Evolutionary conservation across 2,329 filamentous ascomycete genomes (phyloP), one percentile per base, ranked within the genome.

Genomic region (Orbilia javanica): DNA sequence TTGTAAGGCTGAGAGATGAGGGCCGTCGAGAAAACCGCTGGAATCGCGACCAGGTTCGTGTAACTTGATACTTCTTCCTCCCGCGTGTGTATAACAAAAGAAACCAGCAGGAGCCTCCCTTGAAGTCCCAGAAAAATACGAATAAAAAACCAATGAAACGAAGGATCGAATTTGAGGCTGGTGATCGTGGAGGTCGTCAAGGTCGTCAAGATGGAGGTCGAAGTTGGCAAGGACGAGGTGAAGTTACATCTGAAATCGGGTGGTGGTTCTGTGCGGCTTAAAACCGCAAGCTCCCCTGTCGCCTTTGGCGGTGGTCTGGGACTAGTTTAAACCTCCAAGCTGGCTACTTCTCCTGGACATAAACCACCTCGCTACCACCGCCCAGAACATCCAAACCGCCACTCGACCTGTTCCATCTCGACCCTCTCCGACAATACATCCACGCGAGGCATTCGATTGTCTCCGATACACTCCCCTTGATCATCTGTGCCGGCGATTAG

Each of bases 321-420:
- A 15, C 48, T 31, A 27, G 39, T 63, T 72, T 68, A 68, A 70
- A 73, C 69, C 67, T 71, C 67, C 74, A 71, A 78, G 74, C 74
- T 78, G 74, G 74, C 74, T 78, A 78, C 74, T 75, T 67, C 67
- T 64, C 27, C 57, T 48, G 53, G 62, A n/a, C n/a, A 18, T 15
- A 27, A 25, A 44, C 46, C 31, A 11, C n/a, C n/a, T n/a, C n/a
- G n/a, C 46, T 8, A 13, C n/a, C 11, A 67, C 22, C 13, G 48
- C 27, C 27, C 31, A 34, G 6, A 36, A 20, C 52, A 27, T 46
- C 50, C 29, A n/a, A n/a, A 31, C 22, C 66, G 36, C 42, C 13
- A 27, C 36, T 27, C 22, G 13, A n/a, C 31, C 29, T 31, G 29
- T 25, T 36, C 42, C 22, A 46, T 42, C 31, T 31, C 66, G 15